Conservation (phyloP, 179 eudicot species). For the Carnegiea gigantea region DNA sequence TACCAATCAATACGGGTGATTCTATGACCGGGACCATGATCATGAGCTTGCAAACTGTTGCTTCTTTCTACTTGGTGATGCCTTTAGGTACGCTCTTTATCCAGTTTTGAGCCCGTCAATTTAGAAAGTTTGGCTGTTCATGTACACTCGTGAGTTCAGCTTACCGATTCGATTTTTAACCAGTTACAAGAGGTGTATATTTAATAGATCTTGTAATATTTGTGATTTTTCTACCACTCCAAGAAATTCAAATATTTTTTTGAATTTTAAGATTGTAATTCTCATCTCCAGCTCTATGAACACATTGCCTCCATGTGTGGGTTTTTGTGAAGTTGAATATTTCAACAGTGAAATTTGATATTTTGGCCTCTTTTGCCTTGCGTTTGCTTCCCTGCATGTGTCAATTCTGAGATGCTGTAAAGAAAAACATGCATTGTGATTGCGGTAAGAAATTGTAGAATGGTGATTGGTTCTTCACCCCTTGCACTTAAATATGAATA, state of each 20-base stretch:
- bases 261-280: background rate
- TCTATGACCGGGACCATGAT: background rate
- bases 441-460: background rate
- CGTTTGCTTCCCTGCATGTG: background rate
- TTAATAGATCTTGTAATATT: conserved; percentile 5
- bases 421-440: no score
- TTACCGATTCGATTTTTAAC: background rate
- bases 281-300: background rate
- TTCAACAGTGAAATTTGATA: background rate
- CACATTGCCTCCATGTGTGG: background rate
- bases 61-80: conserved; percentile 7
- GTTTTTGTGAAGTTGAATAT: background rate
- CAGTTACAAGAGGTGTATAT: background rate
- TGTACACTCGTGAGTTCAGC: background rate
- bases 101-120: conserved; percentile 23
- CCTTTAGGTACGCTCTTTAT: conserved; percentile 14
- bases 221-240: background rate
- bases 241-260: background rate
- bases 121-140: conserved; percentile 22
- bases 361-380: background rate
- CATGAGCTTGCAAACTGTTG: background rate
- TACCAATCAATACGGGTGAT: no score
- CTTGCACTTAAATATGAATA: background rate
- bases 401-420: background rate
- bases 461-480: background rate